Base-by-base conservation (phyloP, 192 early-diverging fungal genomes). In the Entomortierella chlamydospora region DNA sequence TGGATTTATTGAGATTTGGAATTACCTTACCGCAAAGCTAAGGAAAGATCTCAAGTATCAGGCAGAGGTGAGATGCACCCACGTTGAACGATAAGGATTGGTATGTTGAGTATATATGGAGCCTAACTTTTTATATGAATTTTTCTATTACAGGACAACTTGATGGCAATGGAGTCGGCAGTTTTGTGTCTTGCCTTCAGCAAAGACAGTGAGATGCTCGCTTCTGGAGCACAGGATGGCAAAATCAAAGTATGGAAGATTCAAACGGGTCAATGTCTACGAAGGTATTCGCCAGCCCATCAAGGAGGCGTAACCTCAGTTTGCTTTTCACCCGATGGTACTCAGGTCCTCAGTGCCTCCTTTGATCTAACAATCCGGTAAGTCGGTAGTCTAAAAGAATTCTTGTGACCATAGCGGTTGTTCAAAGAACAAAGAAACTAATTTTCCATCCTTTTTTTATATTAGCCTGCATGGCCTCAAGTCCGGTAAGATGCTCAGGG, bases 1-100 rank as follows among this genome's bases (percentile, higher is more conserved):
- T 85, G 98, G 98, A 2, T 95, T 98, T 79, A 94, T 99, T 70
- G 98, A 99, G 83, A 77, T 99, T 17, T 99, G 95, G 95, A 96
- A 97, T 66, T 92, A 90, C 61, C 84, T 94, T 61, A 97, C 96
- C 1, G 96, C 95, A 1, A 99, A 97, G 72, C 84, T 96, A 23
- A 83, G 95, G 33, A 91, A 85, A 57, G 96, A 97, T 83, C 83
- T 99, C 26, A 87, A 90, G 61, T 99, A 97, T 80, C 97, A 99
- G 79, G 89, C 91, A 0, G 93, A 97, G 59, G 95, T 90, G 78
- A 70, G 31, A 45, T 33, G 10, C n/a, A n/a, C n/a, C n/a, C n/a
- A 9, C 10, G n/a, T 23, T 8, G 29, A 39, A 64, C 45, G 6
- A 58, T 2, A 12, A 6, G 15, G 23, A 42, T 45, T 9, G 42